Evolutionary conservation across 306 rosid species (phyloP).

Genomic region (Erythrophleum fordii): DNA sequence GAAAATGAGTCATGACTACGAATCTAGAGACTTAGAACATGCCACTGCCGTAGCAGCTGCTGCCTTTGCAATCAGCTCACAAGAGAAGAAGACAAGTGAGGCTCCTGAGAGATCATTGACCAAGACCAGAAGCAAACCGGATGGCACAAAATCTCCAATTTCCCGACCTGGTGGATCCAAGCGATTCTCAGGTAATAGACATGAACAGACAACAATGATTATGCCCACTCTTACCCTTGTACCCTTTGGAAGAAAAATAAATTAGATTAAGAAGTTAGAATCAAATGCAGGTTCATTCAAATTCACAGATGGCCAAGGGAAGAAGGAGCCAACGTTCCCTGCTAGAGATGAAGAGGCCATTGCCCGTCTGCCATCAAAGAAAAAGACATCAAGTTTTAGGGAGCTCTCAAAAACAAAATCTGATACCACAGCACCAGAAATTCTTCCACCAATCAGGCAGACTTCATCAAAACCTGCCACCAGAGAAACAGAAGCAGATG

Average conservation of each 20-base stretch:
- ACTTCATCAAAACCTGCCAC: slow-evolving; percentile 28
- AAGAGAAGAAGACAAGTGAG: slow-evolving; percentile 35
- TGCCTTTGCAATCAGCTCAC: slow-evolving; percentile 54
- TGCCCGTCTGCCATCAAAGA: slow-evolving; percentile 43
- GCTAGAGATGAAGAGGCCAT: slow-evolving; percentile 36
- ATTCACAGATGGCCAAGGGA: slow-evolving; percentile 45
- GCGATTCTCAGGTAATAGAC: slow-evolving; percentile 57
- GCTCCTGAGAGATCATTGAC: slow-evolving; percentile 32
- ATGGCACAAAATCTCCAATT: slow-evolving; percentile 43
- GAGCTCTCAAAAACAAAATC: slow-evolving; percentile 35
- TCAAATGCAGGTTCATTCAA: slow-evolving; percentile 52
- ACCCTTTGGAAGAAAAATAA: neutral
- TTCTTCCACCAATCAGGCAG: slow-evolving; percentile 25
- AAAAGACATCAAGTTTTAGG: slow-evolving; percentile 41
- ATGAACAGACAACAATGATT: neutral
- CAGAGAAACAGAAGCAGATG: slow-evolving; percentile 52
- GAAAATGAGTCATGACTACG: slow-evolving; percentile 55
- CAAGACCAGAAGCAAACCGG: slow-evolving; percentile 47
- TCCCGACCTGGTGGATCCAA: slow-evolving; percentile 50
- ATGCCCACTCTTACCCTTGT: neutral
- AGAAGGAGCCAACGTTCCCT: slow-evolving; percentile 40
- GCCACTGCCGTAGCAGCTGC: slow-evolving; percentile 86
- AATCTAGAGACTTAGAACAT: slow-evolving; percentile 51
- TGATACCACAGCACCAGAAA: slow-evolving; percentile 28
- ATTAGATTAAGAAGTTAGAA: neutral